These are phyloP conservation scores for Taiozyma sp. DNA, from an alignment of 1,139 yeast species.

Conservation along the genomic window DNA sequence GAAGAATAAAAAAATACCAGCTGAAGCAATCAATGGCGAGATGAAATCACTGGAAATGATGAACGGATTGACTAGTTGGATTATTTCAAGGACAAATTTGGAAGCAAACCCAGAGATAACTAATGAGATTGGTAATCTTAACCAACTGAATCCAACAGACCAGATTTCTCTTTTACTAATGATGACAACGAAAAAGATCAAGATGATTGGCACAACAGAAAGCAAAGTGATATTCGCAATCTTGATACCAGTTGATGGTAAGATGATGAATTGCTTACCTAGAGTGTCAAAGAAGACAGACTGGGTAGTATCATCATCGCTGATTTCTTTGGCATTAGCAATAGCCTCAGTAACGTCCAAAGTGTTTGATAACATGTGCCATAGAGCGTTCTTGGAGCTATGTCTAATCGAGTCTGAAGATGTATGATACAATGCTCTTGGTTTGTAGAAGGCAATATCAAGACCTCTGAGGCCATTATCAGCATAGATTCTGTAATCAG, in stretches of 20 bases:
- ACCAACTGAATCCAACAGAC: constrained; percentile 40
- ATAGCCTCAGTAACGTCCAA: constrained; percentile 49
- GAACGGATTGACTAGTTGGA: constrained; percentile 43
- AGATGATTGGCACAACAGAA: constrained; percentile 48
- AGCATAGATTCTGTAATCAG: constrained; percentile 74
- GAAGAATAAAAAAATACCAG: constrained; percentile 41
- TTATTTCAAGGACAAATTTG: constrained; percentile 31
- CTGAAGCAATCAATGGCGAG: constrained; percentile 41
- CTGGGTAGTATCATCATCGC: constrained; percentile 33
- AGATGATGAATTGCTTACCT: constrained; percentile 48
- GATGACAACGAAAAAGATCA: constrained; percentile 42
- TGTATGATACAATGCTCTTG: constrained; percentile 83
- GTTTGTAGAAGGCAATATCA: constrained; percentile 70
- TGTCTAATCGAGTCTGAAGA: constrained; percentile 62
- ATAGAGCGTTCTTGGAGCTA: constrained; percentile 55
- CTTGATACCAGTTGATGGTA: constrained; percentile 44
- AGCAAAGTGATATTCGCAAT: constrained; percentile 45
- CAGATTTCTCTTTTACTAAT: constrained; percentile 44
- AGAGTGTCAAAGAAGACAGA: constrained; percentile 61
- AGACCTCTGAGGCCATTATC: constrained; percentile 72
- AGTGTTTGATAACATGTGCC: constrained; percentile 77
- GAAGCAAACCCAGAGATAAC: constrained; percentile 36
- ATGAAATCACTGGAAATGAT: constrained; percentile 52
- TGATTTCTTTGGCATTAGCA: constrained; percentile 36
- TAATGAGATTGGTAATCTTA: constrained; percentile 55